Base-by-base conservation (phyloP, 495 filamentous ascomycete genomes). In the Daldinia concentrica region DNA sequence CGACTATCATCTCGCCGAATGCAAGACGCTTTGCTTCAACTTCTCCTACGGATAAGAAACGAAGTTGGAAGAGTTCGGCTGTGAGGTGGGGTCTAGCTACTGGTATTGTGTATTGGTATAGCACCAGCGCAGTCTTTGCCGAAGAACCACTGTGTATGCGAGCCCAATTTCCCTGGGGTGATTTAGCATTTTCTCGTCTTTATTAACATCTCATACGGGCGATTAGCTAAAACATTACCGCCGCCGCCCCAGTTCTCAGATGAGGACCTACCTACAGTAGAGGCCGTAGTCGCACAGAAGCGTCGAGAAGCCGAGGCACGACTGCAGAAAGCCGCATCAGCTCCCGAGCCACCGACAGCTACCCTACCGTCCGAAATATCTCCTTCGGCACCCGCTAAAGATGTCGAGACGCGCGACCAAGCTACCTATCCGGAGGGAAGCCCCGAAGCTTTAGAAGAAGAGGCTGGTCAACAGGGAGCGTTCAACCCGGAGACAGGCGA, bases 401-500 rank as follows among this genome's bases (percentile, higher is more conserved):
- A 72, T 17, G 41, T 58, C 26, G 66, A 74, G 34, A 62, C 64
- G 15, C 62, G 69, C 0, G 72, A 63, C 6, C 69, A 76, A 24
- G 62, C 66, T 45, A 66, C 74, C 39, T 72, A 69, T 29, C 58
- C 64, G 8, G 70, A 56, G 1, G 68, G 69, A 43, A 69, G 76
- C 39, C 74, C 85, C 36, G 86, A 89, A 68, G 90, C 87, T 5
- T 82, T 95, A 15, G 90, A 95, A 79, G 87, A 92, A 54, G 92
- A 98, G 80, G 93, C 93, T 22, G 85, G 80, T 58, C 86, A 93
- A 68, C 88, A 98, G 79, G 95, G 94, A 22, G 95, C 95, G 0
- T 99, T 98, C 83, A 95, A 99, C 80, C 93, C 93, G 12, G 96
- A 98, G 85, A 99, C 95, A 8, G 95, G 95, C 70, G 95, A 98